phyloP scores from a whole-genome alignment of 2,329 filamentous ascomycete species.

The Colletotrichum tanaceti region DNA sequence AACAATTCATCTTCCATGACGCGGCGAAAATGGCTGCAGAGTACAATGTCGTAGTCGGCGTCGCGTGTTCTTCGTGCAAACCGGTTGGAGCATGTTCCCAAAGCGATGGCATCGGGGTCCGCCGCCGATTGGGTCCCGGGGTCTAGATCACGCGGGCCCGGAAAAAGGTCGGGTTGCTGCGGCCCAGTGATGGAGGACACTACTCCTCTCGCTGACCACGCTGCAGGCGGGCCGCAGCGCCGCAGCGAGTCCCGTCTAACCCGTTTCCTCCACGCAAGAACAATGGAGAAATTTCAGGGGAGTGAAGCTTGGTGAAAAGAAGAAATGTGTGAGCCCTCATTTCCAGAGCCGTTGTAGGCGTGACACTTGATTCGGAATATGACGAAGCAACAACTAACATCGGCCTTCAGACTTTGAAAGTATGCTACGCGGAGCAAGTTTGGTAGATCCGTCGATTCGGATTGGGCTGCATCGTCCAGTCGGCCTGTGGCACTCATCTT shows the following conservation, averaged over 20 bases:
- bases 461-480: conserved; percentile 32
- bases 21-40: not conserved
- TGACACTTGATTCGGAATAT: conserved; percentile 6
- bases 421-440: conserved; percentile 1
- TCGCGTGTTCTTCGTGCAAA: conserved; percentile 22
- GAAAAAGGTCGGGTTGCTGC: conserved; percentile 32
- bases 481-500: not conserved
- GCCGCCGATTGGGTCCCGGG: conserved; percentile 31
- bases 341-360: not conserved
- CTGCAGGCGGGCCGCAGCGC: conserved; percentile 32
- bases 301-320: not conserved
- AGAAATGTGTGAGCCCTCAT: not conserved
- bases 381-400: not conserved
- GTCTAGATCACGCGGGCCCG: conserved; percentile 28
- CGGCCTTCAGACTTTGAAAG: not conserved
- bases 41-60: not conserved
- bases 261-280: not conserved
- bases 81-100: conserved; percentile 27
- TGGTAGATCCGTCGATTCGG: conserved; percentile 41
- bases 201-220: conserved; percentile 20
- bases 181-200: conserved; percentile 16
- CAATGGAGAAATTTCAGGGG: conserved; percentile 14
- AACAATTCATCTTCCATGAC: conserved; percentile 31
- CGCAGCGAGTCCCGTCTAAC: conserved; percentile 15
- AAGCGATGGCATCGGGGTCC: conserved; percentile 26